Base-by-base conservation (phyloP, 768 basidiomycete genomes). In the Erythrobasidium yunnanense region DNA sequence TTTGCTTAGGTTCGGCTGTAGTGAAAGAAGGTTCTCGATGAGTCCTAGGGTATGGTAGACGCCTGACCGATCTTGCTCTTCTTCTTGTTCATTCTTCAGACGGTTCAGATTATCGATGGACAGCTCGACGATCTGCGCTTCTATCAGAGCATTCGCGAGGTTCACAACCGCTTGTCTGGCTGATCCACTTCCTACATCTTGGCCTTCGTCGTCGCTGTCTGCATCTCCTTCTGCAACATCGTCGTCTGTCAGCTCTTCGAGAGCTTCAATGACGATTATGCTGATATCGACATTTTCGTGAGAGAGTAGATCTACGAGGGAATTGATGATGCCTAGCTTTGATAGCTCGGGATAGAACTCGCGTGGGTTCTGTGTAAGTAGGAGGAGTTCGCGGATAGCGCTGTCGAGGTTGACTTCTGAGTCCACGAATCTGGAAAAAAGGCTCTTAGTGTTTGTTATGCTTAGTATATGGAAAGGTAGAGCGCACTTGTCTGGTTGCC, bases 221-320 rank as follows among this genome's bases (percentile, higher is more conserved):
- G 85, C 86, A 0, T 86, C 81, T 1, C 74, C 82, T 71, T 87
- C 85, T 3, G 87, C 87, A 1, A 89, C 88, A 71, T 97, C 93
- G 76, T 97, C 95, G 70, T 99, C 95, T 0, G 91, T 93, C 68
- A 96, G 81, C 76, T 99, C 95, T 71, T 90, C 86, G 4, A 99
- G 80, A 20, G 93, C 82, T 74, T 92, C 88, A 34, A 97, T 85
- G 32, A 90, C 87, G 70, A 95, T 91, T 60, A 97, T 87, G n/a
- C 88, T 87, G 67, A 99, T 96, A 77, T 99, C 95, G 51, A 86
- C 81, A 75, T 99, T 99, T 76, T 99, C 95, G 74, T 99, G 73
- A 38, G 72, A 71, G 17, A 99, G 83, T 52, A 99, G 81, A 30
- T 87, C 90, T 65, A 88, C 81, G 52, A 97, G 81, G 27, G 85